Base-by-base conservation (phyloP, 495 filamentous ascomycete species). In the Penicillium crystallinum region DNA sequence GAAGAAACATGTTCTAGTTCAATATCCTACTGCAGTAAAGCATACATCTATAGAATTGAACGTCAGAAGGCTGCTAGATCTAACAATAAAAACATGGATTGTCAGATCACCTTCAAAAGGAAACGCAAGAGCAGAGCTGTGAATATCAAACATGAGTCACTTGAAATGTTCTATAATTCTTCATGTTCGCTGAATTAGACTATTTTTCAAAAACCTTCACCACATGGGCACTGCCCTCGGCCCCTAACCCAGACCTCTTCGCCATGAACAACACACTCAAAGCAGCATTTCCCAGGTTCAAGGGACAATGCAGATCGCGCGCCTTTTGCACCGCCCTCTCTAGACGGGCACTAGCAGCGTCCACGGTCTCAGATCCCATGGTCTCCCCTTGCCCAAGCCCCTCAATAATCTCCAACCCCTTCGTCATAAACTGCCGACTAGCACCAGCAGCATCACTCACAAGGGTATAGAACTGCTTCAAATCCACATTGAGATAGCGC, bases 391-490 rank as follows among this genome's bases (percentile, higher is more conserved):
- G 49, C 2, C 54, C 67, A 19, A 72, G 54, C 0, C 63, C 67
- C 47, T 72, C 63, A 29, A 70, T 69, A 61, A 89, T 83, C 25
- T 77, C 76, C 9, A 78, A 64, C 0, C 81, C 84, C 46, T 74
- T 64, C n/a, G 71, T 72, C 58, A 76, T 69, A 52, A 89, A 81
- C 55, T 85, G 74, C 15, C 65, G 73, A 61, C 84, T 88, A 1
- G 78, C 75, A 1, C 87, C 87, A 0, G 87, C 87, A 5, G 87
- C 87, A 49, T 87, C 84, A 38, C 75, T 70, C 47, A 87, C 87
- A 36, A 91, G 75, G 1, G 80, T 77, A 52, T 77, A 83, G 44
- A 89, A 82, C 62, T 86, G 79, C 18, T 79, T 72, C 10, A 86
- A 66, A 45, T 88, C 84, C 21, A 89, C 71, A 0, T 79, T 74